phyloP scores from a whole-genome alignment of 805 yeast genomes.

The Candida morakotiae region DNA sequence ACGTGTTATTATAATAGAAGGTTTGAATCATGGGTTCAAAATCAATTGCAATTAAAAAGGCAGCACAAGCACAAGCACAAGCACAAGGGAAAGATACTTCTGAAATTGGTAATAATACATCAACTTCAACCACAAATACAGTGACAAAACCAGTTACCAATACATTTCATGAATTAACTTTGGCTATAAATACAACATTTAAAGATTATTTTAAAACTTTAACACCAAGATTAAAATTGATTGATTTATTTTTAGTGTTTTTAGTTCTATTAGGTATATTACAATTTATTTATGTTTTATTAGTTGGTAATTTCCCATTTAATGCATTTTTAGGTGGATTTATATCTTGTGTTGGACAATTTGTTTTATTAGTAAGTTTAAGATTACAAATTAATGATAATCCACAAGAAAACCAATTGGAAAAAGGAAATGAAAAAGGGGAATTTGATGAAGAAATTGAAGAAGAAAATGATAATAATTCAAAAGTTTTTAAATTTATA shows the following conservation, averaged over 20 bases:
- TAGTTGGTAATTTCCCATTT: constrained; percentile 91
- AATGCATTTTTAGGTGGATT: constrained; percentile 96
- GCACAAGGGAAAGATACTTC: too few relatives aligned
- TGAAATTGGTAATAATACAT: constrained; percentile 9
- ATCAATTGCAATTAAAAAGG: constrained; percentile 15
- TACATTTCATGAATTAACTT: constrained; percentile 19
- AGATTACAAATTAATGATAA: constrained; percentile 58
- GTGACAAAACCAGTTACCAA: constrained; percentile 8
- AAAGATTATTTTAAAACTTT: constrained; percentile 28
- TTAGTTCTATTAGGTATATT: constrained; percentile 69
- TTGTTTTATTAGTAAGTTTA: constrained; percentile 79
- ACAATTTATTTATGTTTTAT: constrained; percentile 72
- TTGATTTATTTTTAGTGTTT: constrained; percentile 74
- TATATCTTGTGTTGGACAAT: constrained; percentile 89
- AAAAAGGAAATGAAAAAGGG: constrained; percentile 2
- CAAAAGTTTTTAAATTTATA: constrained; percentile 12
- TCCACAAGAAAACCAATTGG: constrained; percentile 6
- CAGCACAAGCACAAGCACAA: constrained; percentile 8
- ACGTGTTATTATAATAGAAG: neutral
- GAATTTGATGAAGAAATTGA: constrained; percentile 10
- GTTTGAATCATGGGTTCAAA: neutral
- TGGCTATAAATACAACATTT: constrained; percentile 32
- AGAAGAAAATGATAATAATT: too few relatives aligned
- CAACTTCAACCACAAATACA: neutral
- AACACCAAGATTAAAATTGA: constrained; percentile 53